Base-by-base conservation (phyloP, 805 yeast genomes). In the Ogataea siamensis region DNA sequence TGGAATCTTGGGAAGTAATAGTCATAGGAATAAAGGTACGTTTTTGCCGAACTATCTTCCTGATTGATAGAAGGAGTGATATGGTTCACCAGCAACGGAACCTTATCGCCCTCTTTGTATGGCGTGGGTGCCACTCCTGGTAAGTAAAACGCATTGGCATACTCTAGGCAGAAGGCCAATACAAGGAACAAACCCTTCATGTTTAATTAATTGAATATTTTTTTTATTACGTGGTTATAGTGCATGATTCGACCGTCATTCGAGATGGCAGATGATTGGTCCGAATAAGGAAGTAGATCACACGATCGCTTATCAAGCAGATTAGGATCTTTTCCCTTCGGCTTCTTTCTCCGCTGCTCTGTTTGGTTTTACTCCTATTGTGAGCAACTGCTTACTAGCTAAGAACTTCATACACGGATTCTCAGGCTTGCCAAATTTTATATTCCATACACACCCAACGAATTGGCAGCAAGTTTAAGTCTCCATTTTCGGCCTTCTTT, bases 51-150 rank as follows among this genome's bases (percentile, higher is more conserved):
- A 4, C 66, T 55, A 32, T 67, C 63, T 19, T 66, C 67, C 37
- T 63, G 64, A 22, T 60, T 55, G 46, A 74, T 66, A 4, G 87
- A 76, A 11, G 97, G 96, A 0, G 96, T 87, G 51, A 93, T 76
- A 54, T 88, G 94, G 58, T 93, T 93, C 21, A 93, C 99, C 34
- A 83, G 67, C 38, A 93, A 66, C 11, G 91, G 87, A 34, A 93
- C 80, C 3, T 55, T 50, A 37, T 89, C 94, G 34, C 81, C 87
- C 43, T 75, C 70, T 31, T 72, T 68, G 57, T 91, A 93, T 34
- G 91, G 83, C 1, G 94, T 85, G 13, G 99, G 98, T 0, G 98
- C 96, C 16, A 88, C 93, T 7, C 98, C 98, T 0, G 98, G 98
- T 39, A 93, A 69, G 58, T 93, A 91, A 64, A 93, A 91, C 2